Percentiles rank a stretch among this genome's conserved stretches.
These are phyloP conservation scores for Dujonia santamariae DNA, from an alignment of 1,139 yeast genomes.

Conservation along the genomic window DNA sequence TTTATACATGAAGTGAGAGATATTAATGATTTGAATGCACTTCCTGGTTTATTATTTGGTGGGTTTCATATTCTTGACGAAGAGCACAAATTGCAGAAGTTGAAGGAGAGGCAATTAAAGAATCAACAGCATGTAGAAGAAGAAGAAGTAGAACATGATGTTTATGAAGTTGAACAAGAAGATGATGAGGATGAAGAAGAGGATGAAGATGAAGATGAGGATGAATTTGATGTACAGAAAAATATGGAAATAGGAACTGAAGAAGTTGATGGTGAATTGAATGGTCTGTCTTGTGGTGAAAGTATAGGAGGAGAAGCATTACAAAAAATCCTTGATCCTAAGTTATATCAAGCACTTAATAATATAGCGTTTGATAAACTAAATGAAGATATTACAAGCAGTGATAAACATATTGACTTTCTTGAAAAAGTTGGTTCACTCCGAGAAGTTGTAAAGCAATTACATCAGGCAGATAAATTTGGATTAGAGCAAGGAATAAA, in stretches of 20 bases:
- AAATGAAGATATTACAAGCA: conserved; percentile 17
- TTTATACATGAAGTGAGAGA: conserved; percentile 40
- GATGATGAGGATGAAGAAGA: conserved; percentile 3
- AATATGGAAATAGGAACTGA: background rate
- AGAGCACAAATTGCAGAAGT: conserved; percentile 31
- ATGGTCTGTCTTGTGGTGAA: conserved; percentile 3
- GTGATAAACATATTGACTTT: conserved; percentile 13
- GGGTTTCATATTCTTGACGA: conserved; percentile 41
- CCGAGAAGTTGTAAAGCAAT: conserved; percentile 26
- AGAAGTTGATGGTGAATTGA: background rate
- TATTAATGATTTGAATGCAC: conserved; percentile 38
- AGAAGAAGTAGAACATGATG: conserved; percentile 2
- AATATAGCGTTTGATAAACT: conserved; percentile 25
- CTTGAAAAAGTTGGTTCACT: conserved; percentile 28
- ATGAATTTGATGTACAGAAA: conserved; percentile 7
- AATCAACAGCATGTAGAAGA: background rate
- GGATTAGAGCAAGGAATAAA: conserved; percentile 28
- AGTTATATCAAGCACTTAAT: conserved; percentile 27
- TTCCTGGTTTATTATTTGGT: conserved; percentile 39
- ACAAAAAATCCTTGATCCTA: conserved; percentile 26
- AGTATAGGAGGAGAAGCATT: conserved; percentile 9
- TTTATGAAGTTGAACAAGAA: background rate
- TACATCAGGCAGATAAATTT: conserved; percentile 26
- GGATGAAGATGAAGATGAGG: conserved; percentile 3
- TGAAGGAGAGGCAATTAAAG: conserved; percentile 18